Base-by-base conservation (phyloP, 2,329 filamentous ascomycete genomes). In the Cadophora luteo-olivacea region DNA sequence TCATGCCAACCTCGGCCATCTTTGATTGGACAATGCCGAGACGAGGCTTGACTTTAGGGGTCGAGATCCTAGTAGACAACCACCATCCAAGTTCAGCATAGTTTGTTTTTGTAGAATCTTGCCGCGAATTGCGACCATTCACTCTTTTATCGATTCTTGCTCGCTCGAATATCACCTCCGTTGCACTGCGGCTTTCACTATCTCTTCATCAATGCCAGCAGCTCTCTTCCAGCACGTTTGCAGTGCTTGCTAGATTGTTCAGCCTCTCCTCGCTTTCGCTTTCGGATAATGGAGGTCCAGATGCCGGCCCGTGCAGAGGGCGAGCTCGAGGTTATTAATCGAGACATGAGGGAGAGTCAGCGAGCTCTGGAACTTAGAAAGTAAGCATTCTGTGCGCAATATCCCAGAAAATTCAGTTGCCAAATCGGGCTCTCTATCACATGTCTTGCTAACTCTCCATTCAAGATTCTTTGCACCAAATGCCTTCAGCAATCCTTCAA, bases 351-450 rank as follows among this genome's bases (percentile, higher is more conserved):
- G 29, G 69, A 74, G 62, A 73, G 70, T 38, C 70, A 75, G 48
- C 60, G 71, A 38, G 74, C 74, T 3, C 65, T 76, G n/a, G 75
- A 77, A 69, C 67, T 77, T 48, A 72, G 75, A 38, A 77, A 76
- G 75, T 77, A 72, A 52, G 73, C 12, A 55, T 32, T 45, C 32
- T 49, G 45, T 49, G 45, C 7, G 22, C 6, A 14, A 8, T 11
- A 11, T 49, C n/a, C 19, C 4, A 49, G 45, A 7, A 7, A 49
- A 2, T 9, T 8, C 19, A 49, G 22, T 22, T 49, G n/a, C 45
- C 2, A 19, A 49, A 3, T 12, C 7, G 11, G 6, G 19, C 16
- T 45, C 16, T 45, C 41, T 24, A 14, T 6, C 19, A 3, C 9
- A 32, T 45, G 11, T 16, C 24, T 22, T 45, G 45, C 33, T 38